Percentiles rank a stretch among this genome's conserved stretches.
Conservation (phyloP, 352 stramenopile species). For the Globisporangium parvum region DNA sequence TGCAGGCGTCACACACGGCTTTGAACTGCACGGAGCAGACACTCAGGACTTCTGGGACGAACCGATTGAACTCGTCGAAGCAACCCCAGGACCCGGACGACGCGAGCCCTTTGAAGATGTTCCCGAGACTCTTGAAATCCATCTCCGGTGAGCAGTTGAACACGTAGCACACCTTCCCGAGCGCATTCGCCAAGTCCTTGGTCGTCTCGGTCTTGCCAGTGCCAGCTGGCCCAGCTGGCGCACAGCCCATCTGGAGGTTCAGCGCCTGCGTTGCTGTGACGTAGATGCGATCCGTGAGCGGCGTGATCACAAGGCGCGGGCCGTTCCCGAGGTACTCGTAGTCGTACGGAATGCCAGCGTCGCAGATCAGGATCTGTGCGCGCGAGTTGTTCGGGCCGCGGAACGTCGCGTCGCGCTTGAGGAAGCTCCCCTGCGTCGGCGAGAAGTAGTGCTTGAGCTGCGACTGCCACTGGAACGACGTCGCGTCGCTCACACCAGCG, state of each 20-base stretch:
- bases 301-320: conserved; percentile 92
- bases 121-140: conserved; percentile 95
- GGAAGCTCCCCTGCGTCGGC: conserved; percentile 80
- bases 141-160: conserved; percentile 96
- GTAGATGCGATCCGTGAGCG: conserved; percentile 95
- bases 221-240: conserved; percentile 75
- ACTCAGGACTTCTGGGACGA: conserved; percentile 92
- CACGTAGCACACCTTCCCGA: conserved; percentile 95
- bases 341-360: conserved; percentile 93
- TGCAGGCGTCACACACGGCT: conserved; percentile 93
- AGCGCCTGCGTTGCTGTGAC: conserved; percentile 94
- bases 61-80: conserved; percentile 96
- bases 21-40: conserved; percentile 96
- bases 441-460: conserved; percentile 95
- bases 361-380: conserved; percentile 88
- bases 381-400: conserved; percentile 68
- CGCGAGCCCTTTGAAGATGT: conserved; percentile 96
- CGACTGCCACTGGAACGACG: conserved; percentile 92
- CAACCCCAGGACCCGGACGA: conserved; percentile 94
- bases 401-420: conserved; percentile 89
- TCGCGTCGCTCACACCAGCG: conserved; percentile 74
- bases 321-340: conserved; percentile 97
- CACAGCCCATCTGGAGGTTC: conserved; percentile 89
- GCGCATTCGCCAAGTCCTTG: conserved; percentile 92
- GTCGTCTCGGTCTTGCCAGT: conserved; percentile 95